A percentile compares a stretch with the other conserved stretches of the same genome.
These are phyloP conservation scores for Pittosporum tobira DNA, from an alignment of 129 eudicot genomes.

Conservation along the genomic window DNA sequence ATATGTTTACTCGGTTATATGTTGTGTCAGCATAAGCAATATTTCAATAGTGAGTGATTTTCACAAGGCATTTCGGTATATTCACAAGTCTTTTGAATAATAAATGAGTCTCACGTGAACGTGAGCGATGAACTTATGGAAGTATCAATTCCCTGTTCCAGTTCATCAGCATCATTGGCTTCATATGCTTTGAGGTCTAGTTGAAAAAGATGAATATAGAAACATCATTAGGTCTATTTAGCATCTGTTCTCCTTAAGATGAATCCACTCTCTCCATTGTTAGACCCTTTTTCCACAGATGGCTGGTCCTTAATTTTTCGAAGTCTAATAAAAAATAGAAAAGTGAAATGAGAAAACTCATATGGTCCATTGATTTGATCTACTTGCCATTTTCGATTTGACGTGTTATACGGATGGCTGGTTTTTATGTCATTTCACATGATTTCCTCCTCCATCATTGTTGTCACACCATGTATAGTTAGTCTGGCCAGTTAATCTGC, in stretches of 20 bases:
- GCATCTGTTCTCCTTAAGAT: background rate
- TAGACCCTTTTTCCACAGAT: conserved; percentile 18
- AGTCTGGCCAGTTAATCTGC: conserved; percentile 20
- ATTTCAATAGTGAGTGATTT: too few species aligned
- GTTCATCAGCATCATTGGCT: background rate
- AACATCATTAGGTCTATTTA: background rate
- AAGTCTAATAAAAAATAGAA: conserved; percentile 2
- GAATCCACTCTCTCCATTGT: background rate
- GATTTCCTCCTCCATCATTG: conserved; percentile 5
- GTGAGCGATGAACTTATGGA: too few species aligned
- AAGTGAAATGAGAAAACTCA: conserved; percentile 25
- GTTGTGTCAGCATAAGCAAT: too few species aligned
- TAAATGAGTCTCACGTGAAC: too few species aligned
- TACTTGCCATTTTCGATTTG: conserved; percentile 14
- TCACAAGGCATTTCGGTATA: too few species aligned
- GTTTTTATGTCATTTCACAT: conserved; percentile 15
- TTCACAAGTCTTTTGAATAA: too few species aligned
- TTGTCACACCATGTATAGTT: conserved; percentile 8
- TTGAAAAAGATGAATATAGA: background rate
- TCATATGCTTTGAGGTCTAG: too few species aligned
- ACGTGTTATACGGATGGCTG: conserved; percentile 15
- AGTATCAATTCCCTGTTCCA: too few species aligned
- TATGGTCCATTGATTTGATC: conserved; percentile 21
- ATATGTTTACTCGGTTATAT: too few species aligned
- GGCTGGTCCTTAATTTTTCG: conserved; percentile 23